These are phyloP conservation scores for Lachnellula occidentalis DNA, from an alignment of 2,329 filamentous ascomycete species.

Conservation along the genomic window DNA sequence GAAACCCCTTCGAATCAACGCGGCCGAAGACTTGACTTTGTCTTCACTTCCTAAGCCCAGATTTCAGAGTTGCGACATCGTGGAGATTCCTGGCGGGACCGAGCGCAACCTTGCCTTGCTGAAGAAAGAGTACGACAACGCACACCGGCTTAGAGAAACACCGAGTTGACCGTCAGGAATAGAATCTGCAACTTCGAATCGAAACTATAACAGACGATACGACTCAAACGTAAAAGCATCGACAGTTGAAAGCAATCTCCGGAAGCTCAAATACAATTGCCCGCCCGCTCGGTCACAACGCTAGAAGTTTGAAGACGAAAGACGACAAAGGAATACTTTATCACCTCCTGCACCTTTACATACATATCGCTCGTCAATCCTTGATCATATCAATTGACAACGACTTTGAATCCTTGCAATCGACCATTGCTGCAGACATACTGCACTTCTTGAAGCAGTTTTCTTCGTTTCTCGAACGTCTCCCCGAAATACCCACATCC, in stretches of 20 bases:
- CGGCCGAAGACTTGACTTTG: slow-evolving; percentile 2
- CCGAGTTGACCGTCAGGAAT: neutral
- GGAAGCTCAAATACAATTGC: neutral
- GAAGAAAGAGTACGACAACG: slow-evolving; percentile 2
- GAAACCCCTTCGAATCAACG: slow-evolving; percentile 9
- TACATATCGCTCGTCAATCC: neutral
- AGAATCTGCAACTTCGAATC: neutral
- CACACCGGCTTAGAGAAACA: neutral
- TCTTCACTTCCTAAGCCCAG: slow-evolving; percentile 4
- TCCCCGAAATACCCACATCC: neutral
- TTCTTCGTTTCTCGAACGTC: neutral
- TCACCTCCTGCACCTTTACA: neutral
- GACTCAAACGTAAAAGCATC: neutral
- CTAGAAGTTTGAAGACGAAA: neutral
- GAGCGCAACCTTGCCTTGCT: slow-evolving; percentile 21
- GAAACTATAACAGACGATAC: neutral
- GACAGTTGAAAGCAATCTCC: neutral
- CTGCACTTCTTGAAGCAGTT: slow-evolving; percentile 5
- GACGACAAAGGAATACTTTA: slow-evolving; percentile 4
- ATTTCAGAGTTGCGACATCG: slow-evolving; percentile 26
- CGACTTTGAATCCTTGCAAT: neutral
- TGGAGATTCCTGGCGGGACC: slow-evolving; percentile 21
- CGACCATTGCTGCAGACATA: slow-evolving; percentile 1
- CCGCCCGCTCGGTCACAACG: neutral
- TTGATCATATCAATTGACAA: neutral